Percentiles rank a stretch among this genome's conserved stretches.
These are phyloP conservation scores for Boletus sp. DNA, from an alignment of 768 basidiomycete genomes.

Conservation along the genomic window DNA sequence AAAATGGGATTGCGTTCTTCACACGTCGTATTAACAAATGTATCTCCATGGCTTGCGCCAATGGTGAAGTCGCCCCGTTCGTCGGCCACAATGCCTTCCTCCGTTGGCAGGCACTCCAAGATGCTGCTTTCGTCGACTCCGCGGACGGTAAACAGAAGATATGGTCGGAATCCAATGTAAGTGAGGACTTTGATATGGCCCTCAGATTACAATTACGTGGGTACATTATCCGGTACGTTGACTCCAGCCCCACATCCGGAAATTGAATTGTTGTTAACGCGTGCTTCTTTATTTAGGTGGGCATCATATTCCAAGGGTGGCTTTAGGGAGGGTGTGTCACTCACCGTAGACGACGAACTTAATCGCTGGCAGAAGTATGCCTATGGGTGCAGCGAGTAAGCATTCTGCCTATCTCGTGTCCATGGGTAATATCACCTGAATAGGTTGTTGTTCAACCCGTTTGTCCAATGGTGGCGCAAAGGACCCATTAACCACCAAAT, in stretches of 20 bases:
- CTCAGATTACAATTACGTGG: constrained; percentile 56
- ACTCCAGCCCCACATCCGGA: background rate
- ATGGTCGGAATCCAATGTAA: constrained; percentile 66
- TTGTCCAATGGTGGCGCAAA: constrained; percentile 69
- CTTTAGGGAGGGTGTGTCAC: constrained; percentile 89
- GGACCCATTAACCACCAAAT: constrained; percentile 86
- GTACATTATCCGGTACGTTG: constrained; percentile 59
- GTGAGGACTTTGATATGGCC: constrained; percentile 71
- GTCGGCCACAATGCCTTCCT: constrained; percentile 89
- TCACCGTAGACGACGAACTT: constrained; percentile 87
- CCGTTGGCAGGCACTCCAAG: constrained; percentile 86
- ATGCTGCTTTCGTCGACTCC: constrained; percentile 69
- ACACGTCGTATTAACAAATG: constrained; percentile 82
- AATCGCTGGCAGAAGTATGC: constrained; percentile 92
- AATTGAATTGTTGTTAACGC: background rate
- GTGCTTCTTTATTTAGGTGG: constrained; percentile 41
- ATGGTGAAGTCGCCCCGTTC: constrained; percentile 75
- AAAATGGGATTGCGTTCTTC: constrained; percentile 87
- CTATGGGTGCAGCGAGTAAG: constrained; percentile 58
- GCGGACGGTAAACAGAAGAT: constrained; percentile 59
- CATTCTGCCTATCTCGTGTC: constrained; percentile 24
- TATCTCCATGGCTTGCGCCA: constrained; percentile 76
- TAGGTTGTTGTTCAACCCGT: constrained; percentile 82
- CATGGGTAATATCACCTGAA: constrained; percentile 18
- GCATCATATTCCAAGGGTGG: constrained; percentile 81